Conservation (phyloP, 352 stramenopile species). For the Phytophthora quininea region DNA sequence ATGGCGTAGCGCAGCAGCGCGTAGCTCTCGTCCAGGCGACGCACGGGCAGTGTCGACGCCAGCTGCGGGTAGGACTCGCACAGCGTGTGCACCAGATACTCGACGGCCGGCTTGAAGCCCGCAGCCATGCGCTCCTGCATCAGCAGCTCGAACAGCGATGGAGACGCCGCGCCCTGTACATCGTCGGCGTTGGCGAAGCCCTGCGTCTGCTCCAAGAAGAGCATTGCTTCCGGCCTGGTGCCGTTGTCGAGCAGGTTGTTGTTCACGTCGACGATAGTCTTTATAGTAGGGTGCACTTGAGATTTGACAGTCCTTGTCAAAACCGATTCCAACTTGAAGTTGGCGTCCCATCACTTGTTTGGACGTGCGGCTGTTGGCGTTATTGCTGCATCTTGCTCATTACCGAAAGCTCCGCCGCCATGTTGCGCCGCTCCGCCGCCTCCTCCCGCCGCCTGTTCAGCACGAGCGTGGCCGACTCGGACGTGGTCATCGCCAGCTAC, state of each 20-base stretch:
- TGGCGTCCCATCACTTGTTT: constrained; percentile 39
- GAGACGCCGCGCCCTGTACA: constrained; percentile 21
- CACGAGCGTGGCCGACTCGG: constrained; percentile 64
- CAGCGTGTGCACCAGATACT: constrained; percentile 76
- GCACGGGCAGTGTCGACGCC: constrained; percentile 56
- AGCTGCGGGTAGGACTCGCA: constrained; percentile 79
- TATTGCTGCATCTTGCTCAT: too few relatives aligned
- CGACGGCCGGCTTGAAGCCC: constrained; percentile 74
- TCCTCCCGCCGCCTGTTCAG: constrained; percentile 66
- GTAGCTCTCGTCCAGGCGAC: constrained; percentile 82
- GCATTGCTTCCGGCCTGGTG: constrained; percentile 36
- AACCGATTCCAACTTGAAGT: constrained; percentile 10
- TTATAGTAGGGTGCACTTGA: too few relatives aligned
- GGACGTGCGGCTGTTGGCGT: constrained; percentile 3
- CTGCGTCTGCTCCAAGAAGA: constrained; percentile 85
- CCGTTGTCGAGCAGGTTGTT: constrained; percentile 11
- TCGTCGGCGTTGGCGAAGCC: constrained; percentile 48
- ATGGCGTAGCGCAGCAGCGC: constrained; percentile 61
- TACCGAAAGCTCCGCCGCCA: neutral
- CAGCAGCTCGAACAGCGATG: constrained; percentile 86
- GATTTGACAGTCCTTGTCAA: too few relatives aligned
- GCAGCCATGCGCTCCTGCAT: constrained; percentile 88
- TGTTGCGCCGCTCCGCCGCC: constrained; percentile 21
- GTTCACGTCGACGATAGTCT: neutral
- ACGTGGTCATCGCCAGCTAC: constrained; percentile 95